Conservation (phyloP, 208 protist species). For the Leishmania guyanensis region DNA sequence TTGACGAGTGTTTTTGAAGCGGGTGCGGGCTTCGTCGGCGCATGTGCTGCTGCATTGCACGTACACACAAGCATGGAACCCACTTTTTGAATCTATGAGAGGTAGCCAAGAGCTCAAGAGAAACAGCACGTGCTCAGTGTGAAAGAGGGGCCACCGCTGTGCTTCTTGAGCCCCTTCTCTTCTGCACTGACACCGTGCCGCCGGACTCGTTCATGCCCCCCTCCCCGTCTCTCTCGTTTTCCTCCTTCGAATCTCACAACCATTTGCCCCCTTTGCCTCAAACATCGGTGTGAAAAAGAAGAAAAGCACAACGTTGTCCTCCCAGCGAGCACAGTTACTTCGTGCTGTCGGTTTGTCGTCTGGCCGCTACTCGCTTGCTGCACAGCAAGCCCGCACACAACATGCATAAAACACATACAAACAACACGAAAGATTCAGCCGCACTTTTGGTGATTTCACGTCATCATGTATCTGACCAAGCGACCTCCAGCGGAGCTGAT, state of each 20-base stretch:
- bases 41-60: neutral
- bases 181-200: neutral
- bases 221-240: neutral
- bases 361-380: neutral
- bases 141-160: neutral
- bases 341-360: neutral
- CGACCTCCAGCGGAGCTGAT: conserved; percentile 60
- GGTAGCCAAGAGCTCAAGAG: neutral
- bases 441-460: neutral
- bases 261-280: neutral
- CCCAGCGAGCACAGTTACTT: neutral
- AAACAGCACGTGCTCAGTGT: neutral
- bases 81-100: neutral
- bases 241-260: neutral
- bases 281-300: neutral
- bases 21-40: neutral
- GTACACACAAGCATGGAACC: neutral
- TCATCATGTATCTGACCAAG: conserved; percentile 26
- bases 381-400: neutral
- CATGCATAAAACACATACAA: neutral
- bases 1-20: neutral
- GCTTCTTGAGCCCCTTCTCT: neutral
- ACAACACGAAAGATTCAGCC: neutral
- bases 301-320: neutral
- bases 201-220: too few relatives aligned